Evolutionary conservation across 306 rosid species (phyloP), one percentile per base, ranked within the genome.

Genomic region (Cotoneaster glaucophyllus): DNA sequence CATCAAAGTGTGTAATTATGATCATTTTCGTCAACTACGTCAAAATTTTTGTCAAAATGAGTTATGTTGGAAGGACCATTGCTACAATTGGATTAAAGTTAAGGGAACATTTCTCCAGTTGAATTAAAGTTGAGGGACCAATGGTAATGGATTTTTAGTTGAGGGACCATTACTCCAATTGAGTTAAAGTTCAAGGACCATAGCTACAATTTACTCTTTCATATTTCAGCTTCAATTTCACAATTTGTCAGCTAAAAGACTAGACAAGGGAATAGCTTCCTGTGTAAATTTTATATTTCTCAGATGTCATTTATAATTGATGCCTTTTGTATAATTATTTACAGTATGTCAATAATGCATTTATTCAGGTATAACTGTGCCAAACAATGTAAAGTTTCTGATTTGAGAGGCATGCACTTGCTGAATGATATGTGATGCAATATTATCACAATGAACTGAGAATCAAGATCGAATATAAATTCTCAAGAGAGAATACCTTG

Each of bases 401-500:
- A 54, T 19, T 41, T 71, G 64, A 50, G 19, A 31, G 14, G 64
- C 44, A 59, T 18, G 10, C 61, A 57, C 48, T 13, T 52, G 41
- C 62, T 69, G 54, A 58, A 54, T 25, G 65, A 61, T 25, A 29
- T 24, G 21, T 24, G 26, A 5, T 9, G 37, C 45, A 29, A 21
- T 26, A 50, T 22, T 68, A 41, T 41, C 43, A 44, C 43, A 79
- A 80, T n/a, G 67, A 77, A 61, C 45, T 15, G 63, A 66, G 63
- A 67, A 63, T 67, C 24, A 12, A 72, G 70, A 32, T 14, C 5
- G 41, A 61, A 63, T 26, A 44, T 12, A 73, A 39, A 52, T 28
- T 34, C 57, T 63, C 17, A 56, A 25, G 48, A 18, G 15, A 39
- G 32, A 32, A 77, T 76, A 95, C 98, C 98, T 95, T 95, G 74